Evolutionary conservation across 805 yeast genomes (phyloP), one percentile per base, ranked within the genome.

Genomic region (Starmerella cellae): DNA sequence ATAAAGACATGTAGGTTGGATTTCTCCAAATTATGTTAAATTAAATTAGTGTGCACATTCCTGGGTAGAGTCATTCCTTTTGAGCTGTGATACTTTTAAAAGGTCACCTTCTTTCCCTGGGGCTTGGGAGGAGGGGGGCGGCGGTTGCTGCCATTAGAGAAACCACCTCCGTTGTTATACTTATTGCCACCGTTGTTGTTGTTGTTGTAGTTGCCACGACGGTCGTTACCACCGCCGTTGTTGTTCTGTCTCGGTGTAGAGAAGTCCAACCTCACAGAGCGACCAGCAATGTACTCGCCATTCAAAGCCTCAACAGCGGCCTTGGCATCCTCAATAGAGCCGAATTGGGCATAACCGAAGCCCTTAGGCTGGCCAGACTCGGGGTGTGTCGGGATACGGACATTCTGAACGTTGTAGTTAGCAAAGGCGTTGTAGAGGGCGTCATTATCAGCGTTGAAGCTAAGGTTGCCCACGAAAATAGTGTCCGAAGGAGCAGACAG

Each of bases 351-450:
- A 67, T 91, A 91, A 54, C 97, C 98, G 69, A 91, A 91, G 55
- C 98, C 98, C 76, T 91, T 91, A 65, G 94, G 94, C 70, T 88
- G 95, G 65, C 85, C 94, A 52, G 97, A 87, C 65, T 88, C 97
- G 60, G 95, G 96, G 69, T 91, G 93, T 35, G 97, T 88, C 65
- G 98, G 98, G 54, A 91, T 70, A 71, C 98, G 80, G 55, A 85
- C 87, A 49, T 94, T 82, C 43, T 84, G 67, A 48, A 91, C 83
- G 49, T 73, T 71, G 64, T 73, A 72, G 59, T 73, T 74, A 54
- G 79, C 75, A 59, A 91, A 91, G 33, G 75, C 62, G 55, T 73
- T 76, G 63, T 70, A 79, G 54, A 91, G 69, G 48, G 67, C 67
- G 63, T 87, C 95, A 67, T 84, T 80, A 65, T 77, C 75, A 54